Conservation (phyloP, 305 asterid genomes). For the Solanum hybrid region DNA sequence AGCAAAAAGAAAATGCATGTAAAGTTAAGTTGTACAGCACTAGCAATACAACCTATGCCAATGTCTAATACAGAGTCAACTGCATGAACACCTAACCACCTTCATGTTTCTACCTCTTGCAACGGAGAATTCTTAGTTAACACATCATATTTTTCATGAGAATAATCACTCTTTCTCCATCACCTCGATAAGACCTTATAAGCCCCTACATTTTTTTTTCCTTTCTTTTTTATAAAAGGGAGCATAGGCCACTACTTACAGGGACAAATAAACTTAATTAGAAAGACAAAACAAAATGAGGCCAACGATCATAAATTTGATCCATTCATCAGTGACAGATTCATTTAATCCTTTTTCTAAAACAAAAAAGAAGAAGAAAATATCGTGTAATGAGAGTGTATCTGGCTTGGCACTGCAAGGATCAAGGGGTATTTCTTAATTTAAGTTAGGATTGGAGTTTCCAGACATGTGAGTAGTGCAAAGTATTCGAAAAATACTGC, state of each 20-base stretch:
- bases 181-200: not conserved
- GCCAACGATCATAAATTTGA: not conserved
- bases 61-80: not conserved
- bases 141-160: not conserved
- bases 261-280: not conserved
- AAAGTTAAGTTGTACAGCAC: not conserved
- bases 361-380: no score
- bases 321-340: no score
- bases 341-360: no score
- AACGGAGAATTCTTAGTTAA: not conserved
- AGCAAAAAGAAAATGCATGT: not conserved
- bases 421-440: no score
- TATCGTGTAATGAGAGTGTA: no score
- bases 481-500: not conserved
- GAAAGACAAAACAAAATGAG: not conserved
- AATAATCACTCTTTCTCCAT: not conserved
- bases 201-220: not conserved
- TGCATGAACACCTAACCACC: not conserved
- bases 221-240: not conserved
- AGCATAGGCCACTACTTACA: not conserved
- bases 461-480: no score
- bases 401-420: no score
- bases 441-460: no score
- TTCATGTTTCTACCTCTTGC: not conserved
- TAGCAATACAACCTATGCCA: not conserved